Percentiles rank a stretch among this genome's conserved stretches.
These are phyloP conservation scores for Collariella sp. DNA, from an alignment of 495 filamentous ascomycete genomes.

Conservation along the genomic window DNA sequence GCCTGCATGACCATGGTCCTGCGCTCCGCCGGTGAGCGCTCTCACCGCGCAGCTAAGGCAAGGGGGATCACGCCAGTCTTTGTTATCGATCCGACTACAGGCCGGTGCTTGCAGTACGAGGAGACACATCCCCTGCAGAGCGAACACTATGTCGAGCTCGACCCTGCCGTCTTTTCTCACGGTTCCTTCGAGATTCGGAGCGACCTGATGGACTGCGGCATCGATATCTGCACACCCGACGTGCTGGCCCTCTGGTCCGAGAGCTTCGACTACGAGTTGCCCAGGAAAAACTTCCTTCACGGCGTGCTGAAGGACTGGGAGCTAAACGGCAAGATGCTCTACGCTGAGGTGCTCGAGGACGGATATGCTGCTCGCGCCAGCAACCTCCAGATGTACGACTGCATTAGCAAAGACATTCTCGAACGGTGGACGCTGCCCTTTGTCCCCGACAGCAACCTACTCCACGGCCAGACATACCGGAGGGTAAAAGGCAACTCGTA, in stretches of 20 bases:
- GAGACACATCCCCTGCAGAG: conserved; percentile 50
- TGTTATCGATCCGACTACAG: conserved; percentile 68
- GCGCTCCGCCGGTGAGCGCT: conserved; percentile 58
- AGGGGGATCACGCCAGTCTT: conserved; percentile 72
- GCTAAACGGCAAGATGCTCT: conserved; percentile 89
- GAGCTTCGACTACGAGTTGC: conserved; percentile 90
- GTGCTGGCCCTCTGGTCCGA: conserved; percentile 93
- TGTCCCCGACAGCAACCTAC: conserved; percentile 79
- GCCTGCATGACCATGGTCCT: conserved; percentile 98
- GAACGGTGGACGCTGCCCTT: conserved; percentile 89
- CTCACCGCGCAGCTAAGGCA: conserved; percentile 60
- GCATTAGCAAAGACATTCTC: conserved; percentile 81
- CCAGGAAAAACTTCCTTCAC: conserved; percentile 78
- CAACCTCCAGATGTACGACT: conserved; percentile 82
- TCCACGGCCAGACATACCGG: conserved; percentile 66
- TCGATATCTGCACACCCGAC: conserved; percentile 97
- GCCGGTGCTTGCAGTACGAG: conserved; percentile 88
- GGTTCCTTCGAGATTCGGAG: conserved; percentile 64
- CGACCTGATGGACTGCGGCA: conserved; percentile 87
- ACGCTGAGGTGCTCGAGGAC: conserved; percentile 75
- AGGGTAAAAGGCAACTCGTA: conserved; percentile 61
- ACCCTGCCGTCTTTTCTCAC: conserved; percentile 52
- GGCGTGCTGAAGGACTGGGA: conserved; percentile 95
- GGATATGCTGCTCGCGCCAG: conserved; percentile 75
- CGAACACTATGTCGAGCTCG: conserved; percentile 54